These are phyloP conservation scores for Boletus sp. DNA, from an alignment of 768 basidiomycete genomes.

Conservation along the genomic window DNA sequence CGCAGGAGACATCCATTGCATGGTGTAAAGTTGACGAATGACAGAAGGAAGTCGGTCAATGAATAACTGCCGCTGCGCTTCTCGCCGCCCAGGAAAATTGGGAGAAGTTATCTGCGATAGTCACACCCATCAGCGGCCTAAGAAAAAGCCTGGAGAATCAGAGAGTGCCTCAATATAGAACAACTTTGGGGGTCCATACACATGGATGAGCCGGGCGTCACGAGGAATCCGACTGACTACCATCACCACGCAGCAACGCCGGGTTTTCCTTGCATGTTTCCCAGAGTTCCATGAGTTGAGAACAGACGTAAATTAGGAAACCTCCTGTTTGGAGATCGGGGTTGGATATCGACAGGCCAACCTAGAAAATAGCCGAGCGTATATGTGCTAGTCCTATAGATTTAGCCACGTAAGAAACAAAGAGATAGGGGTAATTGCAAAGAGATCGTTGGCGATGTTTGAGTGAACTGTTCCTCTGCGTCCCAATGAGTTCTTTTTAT, in stretches of 20 bases:
- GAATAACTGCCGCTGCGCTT: neutral
- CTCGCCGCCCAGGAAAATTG: constrained; percentile 50
- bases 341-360: constrained; percentile 59
- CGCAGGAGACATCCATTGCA: constrained; percentile 50
- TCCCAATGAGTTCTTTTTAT: neutral
- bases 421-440: neutral
- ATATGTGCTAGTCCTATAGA: constrained; percentile 58
- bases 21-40: constrained; percentile 58
- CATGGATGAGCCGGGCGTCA: neutral
- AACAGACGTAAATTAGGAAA: neutral
- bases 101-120: constrained; percentile 48
- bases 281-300: constrained; percentile 65
- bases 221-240: constrained; percentile 32
- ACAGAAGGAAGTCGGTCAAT: neutral
- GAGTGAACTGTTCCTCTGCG: neutral
- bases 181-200: constrained; percentile 39
- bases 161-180: constrained; percentile 61
- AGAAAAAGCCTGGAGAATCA: neutral
- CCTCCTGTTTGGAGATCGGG: neutral
- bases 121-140: neutral
- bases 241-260: constrained; percentile 73
- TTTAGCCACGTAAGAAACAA: neutral
- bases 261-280: constrained; percentile 61
- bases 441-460: neutral
- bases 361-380: constrained; percentile 57